Evolutionary conservation across 176 grass and related monocot genomes (phyloP).

Genomic region (Neostapfia colusana): DNA sequence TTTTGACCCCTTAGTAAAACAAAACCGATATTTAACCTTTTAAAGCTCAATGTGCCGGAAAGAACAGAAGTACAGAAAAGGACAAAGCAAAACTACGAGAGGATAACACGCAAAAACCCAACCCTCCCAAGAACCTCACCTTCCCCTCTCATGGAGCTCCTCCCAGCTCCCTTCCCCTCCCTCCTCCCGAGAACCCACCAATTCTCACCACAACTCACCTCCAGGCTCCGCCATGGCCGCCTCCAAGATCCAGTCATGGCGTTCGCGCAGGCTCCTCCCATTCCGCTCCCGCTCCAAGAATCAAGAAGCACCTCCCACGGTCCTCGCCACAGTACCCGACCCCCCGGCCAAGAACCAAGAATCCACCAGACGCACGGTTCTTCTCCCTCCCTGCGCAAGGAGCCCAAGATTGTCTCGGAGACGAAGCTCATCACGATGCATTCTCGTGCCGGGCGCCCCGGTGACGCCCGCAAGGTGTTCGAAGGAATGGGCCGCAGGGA

Average conservation of each 20-base stretch:
- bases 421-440: conserved; percentile 60
- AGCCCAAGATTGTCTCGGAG: conserved; percentile 45
- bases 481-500: conserved; percentile 56
- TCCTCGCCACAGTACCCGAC: background rate
- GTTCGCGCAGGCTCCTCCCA: conserved; percentile 41
- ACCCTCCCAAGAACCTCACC: conserved; percentile 28
- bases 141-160: conserved; percentile 44
- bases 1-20: no score
- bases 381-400: background rate
- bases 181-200: conserved; percentile 24
- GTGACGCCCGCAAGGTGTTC: conserved; percentile 53
- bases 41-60: no score
- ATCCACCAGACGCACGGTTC: background rate
- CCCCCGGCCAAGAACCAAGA: conserved; percentile 11
- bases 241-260: conserved; percentile 47
- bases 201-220: conserved; percentile 1
- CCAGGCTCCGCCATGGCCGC: conserved; percentile 31
- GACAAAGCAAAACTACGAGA: background rate
- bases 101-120: conserved; percentile 50
- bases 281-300: conserved; percentile 31
- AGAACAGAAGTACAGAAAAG: background rate
- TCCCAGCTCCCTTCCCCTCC: conserved; percentile 21
- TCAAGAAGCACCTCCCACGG: conserved; percentile 21
- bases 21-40: no score
- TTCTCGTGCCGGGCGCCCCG: conserved; percentile 45